phyloP scores from a whole-genome alignment of 2,329 filamentous ascomycete genomes.

The Aureobasidium leucospermi region DNA sequence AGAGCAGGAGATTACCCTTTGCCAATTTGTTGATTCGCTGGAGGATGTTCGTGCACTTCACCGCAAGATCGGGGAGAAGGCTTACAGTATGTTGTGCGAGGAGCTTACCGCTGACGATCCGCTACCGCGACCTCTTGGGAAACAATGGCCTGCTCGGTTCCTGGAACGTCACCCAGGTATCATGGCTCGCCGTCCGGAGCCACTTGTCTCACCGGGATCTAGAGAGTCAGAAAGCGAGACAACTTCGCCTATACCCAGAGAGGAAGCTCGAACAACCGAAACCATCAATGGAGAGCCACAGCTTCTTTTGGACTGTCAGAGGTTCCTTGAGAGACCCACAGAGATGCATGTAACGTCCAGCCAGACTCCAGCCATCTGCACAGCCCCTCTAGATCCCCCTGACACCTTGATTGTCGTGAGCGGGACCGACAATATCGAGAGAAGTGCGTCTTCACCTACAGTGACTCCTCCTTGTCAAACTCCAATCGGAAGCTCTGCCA shows the following conservation, averaged over 20 bases:
- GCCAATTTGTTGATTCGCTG: not conserved
- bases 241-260: not conserved
- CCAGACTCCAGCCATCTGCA: not conserved
- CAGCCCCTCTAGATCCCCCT: not conserved
- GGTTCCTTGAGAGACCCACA: not conserved
- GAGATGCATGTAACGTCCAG: not conserved
- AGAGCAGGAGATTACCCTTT: not conserved
- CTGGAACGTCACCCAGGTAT: slow-evolving; percentile 7
- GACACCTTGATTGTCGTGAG: not conserved
- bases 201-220: not conserved
- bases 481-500: not conserved
- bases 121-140: not conserved
- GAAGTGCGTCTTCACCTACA: not conserved
- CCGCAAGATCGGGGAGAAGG: slow-evolving; percentile 4
- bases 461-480: not conserved
- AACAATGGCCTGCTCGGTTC: slow-evolving; percentile 8
- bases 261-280: not conserved
- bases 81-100: slow-evolving; percentile 8
- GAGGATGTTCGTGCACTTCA: not conserved
- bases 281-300: not conserved
- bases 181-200: not conserved
- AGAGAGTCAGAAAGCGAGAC: not conserved
- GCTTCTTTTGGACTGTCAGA: slow-evolving; percentile 1
- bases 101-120: slow-evolving; percentile 1
- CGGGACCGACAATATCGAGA: not conserved